phyloP scores from a whole-genome alignment of 1,139 yeast species.

The Pichia sp. region DNA sequence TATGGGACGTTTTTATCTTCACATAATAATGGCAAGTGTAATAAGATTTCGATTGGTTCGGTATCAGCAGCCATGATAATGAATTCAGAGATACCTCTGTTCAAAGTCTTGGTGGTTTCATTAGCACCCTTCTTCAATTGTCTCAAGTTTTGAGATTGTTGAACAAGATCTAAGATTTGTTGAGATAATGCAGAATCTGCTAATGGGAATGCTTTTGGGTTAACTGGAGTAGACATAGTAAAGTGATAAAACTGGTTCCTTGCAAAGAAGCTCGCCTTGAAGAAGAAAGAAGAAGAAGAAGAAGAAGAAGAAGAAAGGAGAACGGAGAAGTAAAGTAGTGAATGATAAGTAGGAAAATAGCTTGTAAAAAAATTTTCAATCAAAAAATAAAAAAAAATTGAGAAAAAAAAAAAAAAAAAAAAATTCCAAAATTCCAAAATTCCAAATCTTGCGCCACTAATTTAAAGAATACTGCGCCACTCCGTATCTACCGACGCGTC shows the following conservation, averaged over 20 bases:
- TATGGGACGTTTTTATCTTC: constrained; percentile 99
- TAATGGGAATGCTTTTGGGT: constrained; percentile 97
- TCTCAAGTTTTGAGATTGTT: constrained; percentile 96
- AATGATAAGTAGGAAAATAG: background rate
- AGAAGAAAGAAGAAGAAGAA: background rate
- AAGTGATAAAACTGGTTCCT: constrained; percentile 48
- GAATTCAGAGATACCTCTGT: constrained; percentile 99
- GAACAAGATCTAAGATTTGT: constrained; percentile 95
- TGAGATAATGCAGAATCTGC: constrained; percentile 94
- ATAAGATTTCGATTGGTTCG: constrained; percentile 96
- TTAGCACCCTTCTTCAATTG: constrained; percentile 99
- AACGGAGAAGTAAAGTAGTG: background rate
- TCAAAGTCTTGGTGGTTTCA: constrained; percentile 98
- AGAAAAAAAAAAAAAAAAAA: background rate
- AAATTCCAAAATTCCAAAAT: background rate
- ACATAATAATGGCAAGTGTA: constrained; percentile 95
- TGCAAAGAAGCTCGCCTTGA: constrained; percentile 37
- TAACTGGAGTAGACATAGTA: constrained; percentile 55
- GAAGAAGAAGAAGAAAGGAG: background rate
- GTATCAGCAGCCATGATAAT: constrained; percentile 99
- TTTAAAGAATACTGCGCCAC: no score
- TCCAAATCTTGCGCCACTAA: no score
- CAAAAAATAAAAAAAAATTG: constrained; percentile 2
- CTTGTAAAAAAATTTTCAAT: background rate
- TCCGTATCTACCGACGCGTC: no score